Percentiles rank a stretch among this genome's conserved stretches.
phyloP scores from a whole-genome alignment of 768 basidiomycete species.

The Russula virescens region DNA sequence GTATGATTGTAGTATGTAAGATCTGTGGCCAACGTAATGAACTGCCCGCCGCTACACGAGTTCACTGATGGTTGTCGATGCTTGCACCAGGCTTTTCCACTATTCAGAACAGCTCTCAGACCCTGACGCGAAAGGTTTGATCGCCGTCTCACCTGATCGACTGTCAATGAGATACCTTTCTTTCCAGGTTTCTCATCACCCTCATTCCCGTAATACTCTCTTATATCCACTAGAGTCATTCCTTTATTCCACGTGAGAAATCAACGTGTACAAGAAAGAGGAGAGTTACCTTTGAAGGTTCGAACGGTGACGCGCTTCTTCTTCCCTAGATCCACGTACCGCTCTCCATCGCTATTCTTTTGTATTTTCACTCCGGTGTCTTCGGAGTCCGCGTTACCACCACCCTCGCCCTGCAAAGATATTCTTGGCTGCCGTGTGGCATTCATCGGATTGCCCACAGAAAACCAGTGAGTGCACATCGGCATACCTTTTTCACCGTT shows the following conservation, averaged over 20 bases:
- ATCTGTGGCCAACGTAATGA: not conserved
- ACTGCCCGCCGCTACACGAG: constrained; percentile 7
- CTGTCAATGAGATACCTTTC: constrained; percentile 65
- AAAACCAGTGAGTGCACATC: not conserved
- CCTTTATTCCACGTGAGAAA: constrained; percentile 33
- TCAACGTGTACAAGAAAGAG: constrained; percentile 27
- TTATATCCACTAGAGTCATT: constrained; percentile 56
- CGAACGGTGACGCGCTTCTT: constrained; percentile 60
- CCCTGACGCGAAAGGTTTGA: not conserved
- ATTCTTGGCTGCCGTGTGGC: constrained; percentile 9
- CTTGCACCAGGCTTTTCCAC: constrained; percentile 20
- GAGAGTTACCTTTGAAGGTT: constrained; percentile 39
- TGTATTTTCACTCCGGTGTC: constrained; percentile 3
- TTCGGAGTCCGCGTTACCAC: not conserved
- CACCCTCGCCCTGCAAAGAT: not conserved
- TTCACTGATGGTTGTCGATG: constrained; percentile 4
- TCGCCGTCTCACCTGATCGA: constrained; percentile 52
- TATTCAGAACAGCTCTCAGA: constrained; percentile 35
- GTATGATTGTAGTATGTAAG: not conserved
- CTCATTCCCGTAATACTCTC: constrained; percentile 58
- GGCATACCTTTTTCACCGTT: constrained; percentile 18
- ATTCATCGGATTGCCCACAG: not conserved
- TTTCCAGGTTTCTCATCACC: constrained; percentile 68
- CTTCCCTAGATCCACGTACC: constrained; percentile 63
- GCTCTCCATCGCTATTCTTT: constrained; percentile 37